These are phyloP conservation scores for Niveomyces coronatus DNA, from an alignment of 2,329 filamentous ascomycete genomes.

Conservation along the genomic window DNA sequence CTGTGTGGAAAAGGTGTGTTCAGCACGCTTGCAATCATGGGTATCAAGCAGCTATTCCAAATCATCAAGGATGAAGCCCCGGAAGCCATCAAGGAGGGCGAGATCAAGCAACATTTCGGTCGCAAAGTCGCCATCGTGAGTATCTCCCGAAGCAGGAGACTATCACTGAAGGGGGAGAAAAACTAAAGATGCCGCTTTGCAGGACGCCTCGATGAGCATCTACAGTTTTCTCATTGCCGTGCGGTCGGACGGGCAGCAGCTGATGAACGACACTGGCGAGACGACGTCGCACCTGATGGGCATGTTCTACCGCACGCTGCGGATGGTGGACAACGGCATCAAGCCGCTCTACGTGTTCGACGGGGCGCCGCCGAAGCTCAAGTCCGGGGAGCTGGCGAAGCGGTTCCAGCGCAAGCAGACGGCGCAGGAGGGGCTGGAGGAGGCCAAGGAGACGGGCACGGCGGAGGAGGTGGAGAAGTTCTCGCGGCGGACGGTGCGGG, in stretches of 20 bases:
- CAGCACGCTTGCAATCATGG: slow-evolving; percentile 34
- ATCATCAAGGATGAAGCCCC: slow-evolving; percentile 89
- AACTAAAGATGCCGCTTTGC: not conserved
- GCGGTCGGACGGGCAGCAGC: slow-evolving; percentile 89
- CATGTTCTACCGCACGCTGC: slow-evolving; percentile 97
- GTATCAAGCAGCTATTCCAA: slow-evolving; percentile 64
- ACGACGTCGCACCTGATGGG: slow-evolving; percentile 98
- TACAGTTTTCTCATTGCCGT: slow-evolving; percentile 98
- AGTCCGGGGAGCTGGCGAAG: slow-evolving; percentile 93
- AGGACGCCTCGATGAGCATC: slow-evolving; percentile 78
- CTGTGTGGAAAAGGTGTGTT: too few species aligned
- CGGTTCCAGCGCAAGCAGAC: slow-evolving; percentile 92
- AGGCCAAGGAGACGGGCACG: slow-evolving; percentile 94
- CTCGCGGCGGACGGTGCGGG: slow-evolving; percentile 80
- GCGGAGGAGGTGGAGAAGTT: slow-evolving; percentile 98
- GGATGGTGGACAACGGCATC: slow-evolving; percentile 97
- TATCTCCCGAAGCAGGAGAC: slow-evolving; percentile 12
- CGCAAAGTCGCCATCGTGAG: slow-evolving; percentile 94
- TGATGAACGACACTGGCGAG: slow-evolving; percentile 89
- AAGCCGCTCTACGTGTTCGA: slow-evolving; percentile 98
- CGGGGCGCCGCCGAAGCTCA: slow-evolving; percentile 90
- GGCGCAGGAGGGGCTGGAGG: slow-evolving; percentile 79
- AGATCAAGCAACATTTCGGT: slow-evolving; percentile 98
- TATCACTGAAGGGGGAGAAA: not conserved
- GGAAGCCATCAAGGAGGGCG: slow-evolving; percentile 89